A percentile compares a stretch with the other conserved stretches of the same genome.
Conservation (phyloP, 2,329 filamentous ascomycete genomes). For the Aspergillus calidoustus region DNA sequence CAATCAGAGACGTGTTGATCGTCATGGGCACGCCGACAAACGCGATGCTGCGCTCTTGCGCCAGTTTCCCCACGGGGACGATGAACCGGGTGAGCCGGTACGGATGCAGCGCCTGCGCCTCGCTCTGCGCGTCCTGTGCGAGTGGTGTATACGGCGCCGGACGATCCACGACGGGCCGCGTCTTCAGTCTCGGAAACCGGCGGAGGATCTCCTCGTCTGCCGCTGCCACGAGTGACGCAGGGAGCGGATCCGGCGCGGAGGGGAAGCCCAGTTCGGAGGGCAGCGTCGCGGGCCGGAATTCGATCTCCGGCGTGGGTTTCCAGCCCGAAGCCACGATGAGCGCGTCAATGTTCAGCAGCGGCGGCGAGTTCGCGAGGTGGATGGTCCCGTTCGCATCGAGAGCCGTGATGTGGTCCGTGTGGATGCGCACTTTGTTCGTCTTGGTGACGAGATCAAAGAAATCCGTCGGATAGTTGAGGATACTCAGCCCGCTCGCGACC, state of each 20-base stretch:
- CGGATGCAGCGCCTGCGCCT: conserved; percentile 35
- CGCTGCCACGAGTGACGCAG: conserved; percentile 41
- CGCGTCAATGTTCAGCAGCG: conserved; percentile 59
- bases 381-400: conserved; percentile 51
- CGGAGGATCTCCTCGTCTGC: conserved; percentile 58
- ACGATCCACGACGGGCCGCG: conserved; percentile 44
- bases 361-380: conserved; percentile 53
- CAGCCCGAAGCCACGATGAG: conserved; percentile 64
- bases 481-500: conserved; percentile 61
- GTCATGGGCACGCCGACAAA: conserved; percentile 55
- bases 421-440: conserved; percentile 57
- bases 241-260: conserved; percentile 38
- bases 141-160: conserved; percentile 33
- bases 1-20: conserved; percentile 50
- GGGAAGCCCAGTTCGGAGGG: conserved; percentile 55
- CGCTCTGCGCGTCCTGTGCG: conserved; percentile 36
- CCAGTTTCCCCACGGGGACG: conserved; percentile 45
- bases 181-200: conserved; percentile 55
- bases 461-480: conserved; percentile 63
- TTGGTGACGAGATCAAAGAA: conserved; percentile 61
- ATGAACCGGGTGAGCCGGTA: conserved; percentile 56
- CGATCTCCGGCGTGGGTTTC: conserved; percentile 54
- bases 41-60: conserved; percentile 50
- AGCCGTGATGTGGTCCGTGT: conserved; percentile 58
- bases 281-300: conserved; percentile 52